A percentile compares a stretch with the other conserved stretches of the same genome.
phyloP scores from a whole-genome alignment of 2,329 filamentous ascomycete species.

The Orbilia javanica region DNA sequence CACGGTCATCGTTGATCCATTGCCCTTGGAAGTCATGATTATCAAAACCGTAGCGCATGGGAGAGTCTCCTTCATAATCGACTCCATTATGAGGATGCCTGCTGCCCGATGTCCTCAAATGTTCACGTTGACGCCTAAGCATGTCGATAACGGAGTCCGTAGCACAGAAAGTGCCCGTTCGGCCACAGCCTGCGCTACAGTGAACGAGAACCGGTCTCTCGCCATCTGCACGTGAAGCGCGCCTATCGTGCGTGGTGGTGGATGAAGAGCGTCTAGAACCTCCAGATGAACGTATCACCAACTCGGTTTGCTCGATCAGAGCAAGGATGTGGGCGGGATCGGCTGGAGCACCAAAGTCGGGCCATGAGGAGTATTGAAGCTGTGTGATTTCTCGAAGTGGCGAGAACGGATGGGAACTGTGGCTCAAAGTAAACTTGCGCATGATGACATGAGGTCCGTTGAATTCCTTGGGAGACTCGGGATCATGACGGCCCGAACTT shows the following conservation, averaged over 20 bases:
- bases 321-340: slow-evolving; percentile 87
- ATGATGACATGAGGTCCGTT: slow-evolving; percentile 83
- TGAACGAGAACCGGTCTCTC: slow-evolving; percentile 85
- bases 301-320: slow-evolving; percentile 85
- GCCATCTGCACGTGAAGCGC: slow-evolving; percentile 57
- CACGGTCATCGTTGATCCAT: slow-evolving; percentile 77
- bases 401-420: slow-evolving; percentile 81
- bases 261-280: slow-evolving; percentile 59
- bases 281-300: slow-evolving; percentile 70
- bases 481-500: slow-evolving; percentile 56
- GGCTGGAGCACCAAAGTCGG: slow-evolving; percentile 93
- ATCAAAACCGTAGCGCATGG: slow-evolving; percentile 54
- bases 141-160: slow-evolving; percentile 97
- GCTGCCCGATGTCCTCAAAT: slow-evolving; percentile 50
- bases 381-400: slow-evolving; percentile 94
- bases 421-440: slow-evolving; percentile 86
- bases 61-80: slow-evolving; percentile 62
- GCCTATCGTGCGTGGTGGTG: slow-evolving; percentile 62
- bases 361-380: slow-evolving; percentile 95
- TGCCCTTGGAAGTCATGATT: slow-evolving; percentile 67
- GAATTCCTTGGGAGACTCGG: slow-evolving; percentile 62
- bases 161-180: slow-evolving; percentile 95
- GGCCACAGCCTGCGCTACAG: slow-evolving; percentile 94
- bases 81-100: slow-evolving; percentile 59
- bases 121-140: slow-evolving; percentile 81